These are phyloP conservation scores for Effrenium voratum DNA, from an alignment of 73 alveolate genomes.

Conservation along the genomic window DNA sequence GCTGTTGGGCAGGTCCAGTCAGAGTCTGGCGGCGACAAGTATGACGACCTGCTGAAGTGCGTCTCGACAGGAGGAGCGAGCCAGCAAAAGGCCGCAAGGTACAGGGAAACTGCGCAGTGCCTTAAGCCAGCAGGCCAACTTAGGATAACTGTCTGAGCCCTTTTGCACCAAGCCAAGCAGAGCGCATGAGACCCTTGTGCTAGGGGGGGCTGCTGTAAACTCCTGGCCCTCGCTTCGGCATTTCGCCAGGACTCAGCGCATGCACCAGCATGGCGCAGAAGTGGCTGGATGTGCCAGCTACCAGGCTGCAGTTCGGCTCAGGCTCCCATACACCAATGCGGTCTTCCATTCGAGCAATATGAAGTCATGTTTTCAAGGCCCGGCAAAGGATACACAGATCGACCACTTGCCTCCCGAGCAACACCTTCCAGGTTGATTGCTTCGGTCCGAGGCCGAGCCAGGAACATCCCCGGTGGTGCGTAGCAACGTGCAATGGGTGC, in stretches of 20 bases:
- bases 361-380: no score
- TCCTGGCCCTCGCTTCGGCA: not conserved
- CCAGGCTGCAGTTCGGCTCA: slow-evolving; percentile 36
- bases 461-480: no score
- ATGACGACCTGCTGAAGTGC: slow-evolving; percentile 8
- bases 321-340: no score
- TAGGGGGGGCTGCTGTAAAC: not conserved
- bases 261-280: slow-evolving; percentile 54
- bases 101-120: not conserved
- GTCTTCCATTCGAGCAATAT: no score
- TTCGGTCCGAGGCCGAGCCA: no score
- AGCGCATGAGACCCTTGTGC: not conserved
- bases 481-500: no score
- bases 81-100: not conserved
- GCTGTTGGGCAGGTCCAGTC: not conserved
- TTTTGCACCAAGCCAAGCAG: not conserved
- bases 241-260: slow-evolving; percentile 6
- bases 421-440: no score
- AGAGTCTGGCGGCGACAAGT: not conserved
- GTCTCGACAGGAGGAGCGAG: slow-evolving; percentile 17
- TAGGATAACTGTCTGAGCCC: not conserved
- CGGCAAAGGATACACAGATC: no score
- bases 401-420: no score
- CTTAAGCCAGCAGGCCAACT: not conserved
- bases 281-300: slow-evolving; percentile 68